Conservation (phyloP, 2,329 filamentous ascomycete species). For the Calonectria leucothoes region DNA sequence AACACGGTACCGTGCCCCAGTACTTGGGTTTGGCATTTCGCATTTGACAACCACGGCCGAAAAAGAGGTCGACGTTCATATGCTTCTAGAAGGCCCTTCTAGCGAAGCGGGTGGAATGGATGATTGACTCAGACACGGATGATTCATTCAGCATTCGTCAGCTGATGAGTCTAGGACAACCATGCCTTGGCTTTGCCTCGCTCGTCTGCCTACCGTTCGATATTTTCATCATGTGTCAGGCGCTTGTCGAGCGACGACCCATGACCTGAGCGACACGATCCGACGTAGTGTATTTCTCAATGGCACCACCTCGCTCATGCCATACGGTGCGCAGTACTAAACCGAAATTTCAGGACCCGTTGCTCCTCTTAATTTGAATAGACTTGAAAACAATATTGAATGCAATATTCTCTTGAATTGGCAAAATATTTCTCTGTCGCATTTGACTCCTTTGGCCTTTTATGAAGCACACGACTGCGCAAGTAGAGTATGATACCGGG, state of each 20-base stretch:
- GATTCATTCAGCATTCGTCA: conserved; percentile 1
- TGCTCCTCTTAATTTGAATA: not conserved
- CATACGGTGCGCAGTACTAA: not conserved
- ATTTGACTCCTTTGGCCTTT: not conserved
- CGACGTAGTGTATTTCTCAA: conserved; percentile 1
- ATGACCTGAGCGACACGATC: conserved; percentile 9
- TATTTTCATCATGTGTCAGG: conserved; percentile 22
- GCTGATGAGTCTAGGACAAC: not conserved
- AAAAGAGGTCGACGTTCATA: not conserved
- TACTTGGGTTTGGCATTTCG: not conserved
- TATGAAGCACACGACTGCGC: not conserved
- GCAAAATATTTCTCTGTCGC: not conserved
- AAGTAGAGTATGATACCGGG: no score
- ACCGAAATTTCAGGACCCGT: not conserved
- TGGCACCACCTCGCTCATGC: conserved; percentile 7
- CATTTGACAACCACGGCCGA: not conserved
- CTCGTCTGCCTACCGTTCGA: conserved; percentile 15
- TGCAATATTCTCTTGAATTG: not conserved
- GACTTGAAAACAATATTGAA: not conserved
- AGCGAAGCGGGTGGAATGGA: not conserved
- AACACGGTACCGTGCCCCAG: conserved; percentile 21
- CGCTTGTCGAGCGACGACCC: conserved; percentile 16
- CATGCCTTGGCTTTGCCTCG: conserved; percentile 6
- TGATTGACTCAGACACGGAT: not conserved
- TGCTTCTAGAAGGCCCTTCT: not conserved